Evolutionary conservation across 2,329 filamentous ascomycete species (phyloP).

Genomic region (Graphilbum ipis-grandicollis): DNA sequence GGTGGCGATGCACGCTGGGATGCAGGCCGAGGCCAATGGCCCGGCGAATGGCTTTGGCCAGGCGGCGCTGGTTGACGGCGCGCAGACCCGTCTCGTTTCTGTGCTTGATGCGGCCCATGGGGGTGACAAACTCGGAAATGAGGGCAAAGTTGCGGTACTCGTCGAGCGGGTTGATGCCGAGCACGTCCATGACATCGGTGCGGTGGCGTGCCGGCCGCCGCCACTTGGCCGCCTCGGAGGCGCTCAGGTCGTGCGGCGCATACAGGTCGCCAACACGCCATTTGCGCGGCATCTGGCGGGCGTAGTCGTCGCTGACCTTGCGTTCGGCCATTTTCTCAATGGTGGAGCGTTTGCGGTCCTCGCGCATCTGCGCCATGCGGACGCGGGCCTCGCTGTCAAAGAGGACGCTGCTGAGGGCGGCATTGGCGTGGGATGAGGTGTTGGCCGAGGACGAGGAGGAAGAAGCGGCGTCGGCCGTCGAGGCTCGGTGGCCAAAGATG

Average conservation of each 20-base stretch:
- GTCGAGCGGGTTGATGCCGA: conserved; percentile 64
- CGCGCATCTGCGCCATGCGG: conserved; percentile 3
- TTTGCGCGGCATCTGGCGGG: conserved; percentile 47
- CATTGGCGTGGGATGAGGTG: conserved; percentile 1
- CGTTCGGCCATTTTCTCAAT: conserved; percentile 21
- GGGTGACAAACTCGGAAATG: conserved; percentile 73
- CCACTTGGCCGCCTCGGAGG: conserved; percentile 70
- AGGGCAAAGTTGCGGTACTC: conserved; percentile 93
- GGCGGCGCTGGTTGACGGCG: conserved; percentile 78
- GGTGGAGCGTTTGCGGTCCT: conserved; percentile 12
- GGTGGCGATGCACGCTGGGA: conserved; percentile 80
- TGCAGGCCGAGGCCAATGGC: conserved; percentile 81
- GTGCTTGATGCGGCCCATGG: conserved; percentile 72
- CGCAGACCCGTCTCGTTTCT: conserved; percentile 60
- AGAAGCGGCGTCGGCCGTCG: background rate
- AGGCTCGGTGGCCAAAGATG: no score
- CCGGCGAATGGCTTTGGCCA: conserved; percentile 82
- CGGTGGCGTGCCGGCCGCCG: conserved; percentile 34
- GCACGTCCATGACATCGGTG: conserved; percentile 59
- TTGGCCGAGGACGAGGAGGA: background rate
- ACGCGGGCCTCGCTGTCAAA: conserved; percentile 7
- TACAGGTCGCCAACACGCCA: conserved; percentile 77
- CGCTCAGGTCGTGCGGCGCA: conserved; percentile 70
- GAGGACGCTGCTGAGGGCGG: conserved; percentile 6
- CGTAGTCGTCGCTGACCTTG: conserved; percentile 31